phyloP scores from a whole-genome alignment of 495 filamentous ascomycete genomes.

The Annulohypoxylon maeteangense region DNA sequence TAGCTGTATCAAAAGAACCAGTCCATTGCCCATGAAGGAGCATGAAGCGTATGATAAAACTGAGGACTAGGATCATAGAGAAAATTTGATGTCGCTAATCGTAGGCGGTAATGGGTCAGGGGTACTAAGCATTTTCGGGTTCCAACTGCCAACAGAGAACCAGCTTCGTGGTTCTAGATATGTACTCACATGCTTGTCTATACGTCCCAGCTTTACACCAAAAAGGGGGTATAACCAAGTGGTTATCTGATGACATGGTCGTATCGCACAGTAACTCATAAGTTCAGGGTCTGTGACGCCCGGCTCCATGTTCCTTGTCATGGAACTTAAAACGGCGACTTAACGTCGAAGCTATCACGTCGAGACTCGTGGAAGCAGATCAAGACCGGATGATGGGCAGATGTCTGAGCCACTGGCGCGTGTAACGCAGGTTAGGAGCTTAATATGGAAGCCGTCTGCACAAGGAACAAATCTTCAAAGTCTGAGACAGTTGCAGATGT shows the following conservation, averaged over 20 bases:
- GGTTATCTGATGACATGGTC: neutral
- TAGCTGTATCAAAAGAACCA: no score
- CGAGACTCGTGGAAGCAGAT: neutral
- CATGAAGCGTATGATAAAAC: neutral
- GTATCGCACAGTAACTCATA: neutral
- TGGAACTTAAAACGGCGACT: neutral
- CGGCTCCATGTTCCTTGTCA: neutral
- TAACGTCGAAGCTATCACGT: neutral
- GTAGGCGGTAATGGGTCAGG: conserved; percentile 19
- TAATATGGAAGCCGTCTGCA: conserved; percentile 20
- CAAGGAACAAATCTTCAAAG: conserved; percentile 28
- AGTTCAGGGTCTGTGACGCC: neutral
- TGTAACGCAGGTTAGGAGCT: conserved; percentile 33
- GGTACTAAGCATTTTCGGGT: conserved; percentile 30
- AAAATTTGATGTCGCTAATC: conserved; percentile 12
- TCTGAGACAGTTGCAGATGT: conserved; percentile 29
- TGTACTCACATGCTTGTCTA: conserved; percentile 17
- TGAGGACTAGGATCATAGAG: neutral
- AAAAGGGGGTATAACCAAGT: neutral
- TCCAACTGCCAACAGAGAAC: conserved; percentile 29
- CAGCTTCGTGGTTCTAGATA: conserved; percentile 8
- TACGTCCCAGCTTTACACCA: neutral
- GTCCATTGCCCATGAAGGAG: neutral
- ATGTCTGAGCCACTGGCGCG: conserved; percentile 30
- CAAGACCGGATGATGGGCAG: conserved; percentile 12